Evolutionary conservation across 495 filamentous ascomycete species (phyloP).

Genomic region (Coniosporium apollinis): DNA sequence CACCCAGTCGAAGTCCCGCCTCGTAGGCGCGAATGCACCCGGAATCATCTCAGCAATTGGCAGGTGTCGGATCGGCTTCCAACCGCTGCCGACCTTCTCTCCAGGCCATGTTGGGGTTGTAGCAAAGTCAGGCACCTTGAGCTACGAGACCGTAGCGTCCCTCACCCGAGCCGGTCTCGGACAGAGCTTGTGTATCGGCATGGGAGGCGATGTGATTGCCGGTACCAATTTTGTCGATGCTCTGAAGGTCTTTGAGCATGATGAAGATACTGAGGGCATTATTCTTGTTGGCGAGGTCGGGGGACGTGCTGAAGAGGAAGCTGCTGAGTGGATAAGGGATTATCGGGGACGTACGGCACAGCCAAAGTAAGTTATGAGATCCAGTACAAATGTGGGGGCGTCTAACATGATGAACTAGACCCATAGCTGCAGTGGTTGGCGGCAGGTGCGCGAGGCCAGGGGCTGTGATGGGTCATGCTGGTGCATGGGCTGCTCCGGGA

Average conservation of each 20-base stretch:
- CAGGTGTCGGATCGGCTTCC: constrained; percentile 73
- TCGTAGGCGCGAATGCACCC: constrained; percentile 76
- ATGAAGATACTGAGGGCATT: constrained; percentile 65
- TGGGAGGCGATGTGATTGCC: constrained; percentile 73
- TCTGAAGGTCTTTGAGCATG: constrained; percentile 52
- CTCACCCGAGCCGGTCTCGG: constrained; percentile 68
- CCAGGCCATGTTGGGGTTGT: constrained; percentile 67
- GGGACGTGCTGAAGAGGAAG: constrained; percentile 64
- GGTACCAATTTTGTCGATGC: constrained; percentile 73
- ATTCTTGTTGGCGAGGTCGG: constrained; percentile 77
- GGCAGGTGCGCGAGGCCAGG: constrained; percentile 49
- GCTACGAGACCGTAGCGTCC: constrained; percentile 76
- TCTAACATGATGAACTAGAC: no score
- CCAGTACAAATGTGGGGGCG: no score
- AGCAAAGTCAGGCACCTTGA: constrained; percentile 76
- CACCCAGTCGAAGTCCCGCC: constrained; percentile 62
- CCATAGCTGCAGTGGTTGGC: constrained; percentile 63
- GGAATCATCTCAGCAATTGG: constrained; percentile 76
- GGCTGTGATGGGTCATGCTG: constrained; percentile 79
- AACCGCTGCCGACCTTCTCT: constrained; percentile 59
- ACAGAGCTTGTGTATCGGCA: constrained; percentile 72
- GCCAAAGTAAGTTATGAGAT: constrained; percentile 43
- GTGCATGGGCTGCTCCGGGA: constrained; percentile 53
- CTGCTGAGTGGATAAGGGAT: constrained; percentile 60
- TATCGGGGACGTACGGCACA: constrained; percentile 40